Evolutionary conservation across 2,329 filamentous ascomycete species (phyloP).

Genomic region (Penicillium sp.): DNA sequence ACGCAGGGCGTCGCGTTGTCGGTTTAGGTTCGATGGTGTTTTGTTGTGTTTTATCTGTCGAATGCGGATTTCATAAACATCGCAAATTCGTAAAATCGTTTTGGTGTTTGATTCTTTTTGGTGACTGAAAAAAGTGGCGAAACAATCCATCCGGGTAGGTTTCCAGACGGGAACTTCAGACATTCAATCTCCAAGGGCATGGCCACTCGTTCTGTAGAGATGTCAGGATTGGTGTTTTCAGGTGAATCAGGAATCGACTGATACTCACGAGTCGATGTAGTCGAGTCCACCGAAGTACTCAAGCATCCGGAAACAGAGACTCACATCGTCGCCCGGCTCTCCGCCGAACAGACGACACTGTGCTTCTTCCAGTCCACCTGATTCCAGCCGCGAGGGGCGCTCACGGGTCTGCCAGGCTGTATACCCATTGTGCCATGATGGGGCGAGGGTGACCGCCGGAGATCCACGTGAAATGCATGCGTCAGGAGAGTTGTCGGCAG

Average conservation of each 20-base stretch:
- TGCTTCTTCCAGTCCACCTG: constrained; percentile 34
- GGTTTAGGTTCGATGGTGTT: constrained; percentile 12
- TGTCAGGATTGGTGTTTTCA: constrained; percentile 18
- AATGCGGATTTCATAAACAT: constrained; percentile 17
- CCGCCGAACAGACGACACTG: constrained; percentile 46
- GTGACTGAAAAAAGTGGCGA: constrained; percentile 7
- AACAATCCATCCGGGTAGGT: background rate
- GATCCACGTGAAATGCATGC: constrained; percentile 23
- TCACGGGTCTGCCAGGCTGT: constrained; percentile 41
- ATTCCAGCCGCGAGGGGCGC: constrained; percentile 26
- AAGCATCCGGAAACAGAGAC: constrained; percentile 48
- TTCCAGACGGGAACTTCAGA: background rate
- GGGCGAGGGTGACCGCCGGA: constrained; percentile 31
- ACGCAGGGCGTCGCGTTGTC: constrained; percentile 6
- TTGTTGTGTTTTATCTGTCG: constrained; percentile 14
- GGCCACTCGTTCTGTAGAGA: constrained; percentile 14
- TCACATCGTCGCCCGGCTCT: constrained; percentile 43
- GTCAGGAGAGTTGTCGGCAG: constrained; percentile 13
- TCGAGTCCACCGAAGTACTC: constrained; percentile 50
- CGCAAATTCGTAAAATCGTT: constrained; percentile 16
- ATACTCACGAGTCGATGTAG: constrained; percentile 44
- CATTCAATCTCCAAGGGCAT: constrained; percentile 28
- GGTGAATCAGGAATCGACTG: background rate
- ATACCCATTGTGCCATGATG: constrained; percentile 43
- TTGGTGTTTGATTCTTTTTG: constrained; percentile 12